These are phyloP conservation scores for Rhodosorus marinus DNA, from an alignment of 23 red algal species.

Conservation along the genomic window DNA sequence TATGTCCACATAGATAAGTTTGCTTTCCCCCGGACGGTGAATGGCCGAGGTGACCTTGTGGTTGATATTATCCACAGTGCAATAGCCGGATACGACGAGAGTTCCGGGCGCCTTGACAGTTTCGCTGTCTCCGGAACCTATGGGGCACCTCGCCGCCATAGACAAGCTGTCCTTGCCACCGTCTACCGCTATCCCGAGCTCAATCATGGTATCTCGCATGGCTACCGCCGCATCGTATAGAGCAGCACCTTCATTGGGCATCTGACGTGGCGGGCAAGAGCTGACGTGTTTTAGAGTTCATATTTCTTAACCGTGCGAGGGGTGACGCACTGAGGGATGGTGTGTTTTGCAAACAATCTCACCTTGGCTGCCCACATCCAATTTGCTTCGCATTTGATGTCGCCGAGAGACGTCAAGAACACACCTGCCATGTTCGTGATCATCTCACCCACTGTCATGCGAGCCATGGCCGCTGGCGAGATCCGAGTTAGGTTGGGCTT, in stretches of 20 bases:
- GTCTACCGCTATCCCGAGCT: constrained; percentile 78
- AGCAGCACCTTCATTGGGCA: constrained; percentile 46
- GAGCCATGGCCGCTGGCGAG: constrained; percentile 77
- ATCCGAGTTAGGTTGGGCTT: constrained; percentile 31
- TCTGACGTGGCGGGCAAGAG: no score
- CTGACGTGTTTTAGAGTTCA: no score
- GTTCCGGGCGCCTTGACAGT: constrained; percentile 87
- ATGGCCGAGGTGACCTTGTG: constrained; percentile 59
- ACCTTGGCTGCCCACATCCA: constrained; percentile 99
- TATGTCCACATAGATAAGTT: constrained; percentile 44
- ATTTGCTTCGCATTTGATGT: constrained; percentile 98
- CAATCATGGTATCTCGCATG: constrained; percentile 55
- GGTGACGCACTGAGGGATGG: no score
- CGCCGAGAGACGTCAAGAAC: constrained; percentile 12
- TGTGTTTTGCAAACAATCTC: no score
- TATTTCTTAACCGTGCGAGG: no score
- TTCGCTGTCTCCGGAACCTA: constrained; percentile 19
- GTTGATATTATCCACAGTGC: constrained; percentile 42
- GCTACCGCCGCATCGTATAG: constrained; percentile 76
- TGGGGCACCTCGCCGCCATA: constrained; percentile 81
- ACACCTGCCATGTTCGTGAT: constrained; percentile 80
- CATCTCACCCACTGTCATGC: constrained; percentile 97
- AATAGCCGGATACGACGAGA: constrained; percentile 78
- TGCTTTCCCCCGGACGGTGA: constrained; percentile 39
- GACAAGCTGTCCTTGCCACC: constrained; percentile 94